Evolutionary conservation across 164 flowering plant species (phyloP), one percentile per base, ranked within the genome.

Genomic region (Tinospora cordifolia): DNA sequence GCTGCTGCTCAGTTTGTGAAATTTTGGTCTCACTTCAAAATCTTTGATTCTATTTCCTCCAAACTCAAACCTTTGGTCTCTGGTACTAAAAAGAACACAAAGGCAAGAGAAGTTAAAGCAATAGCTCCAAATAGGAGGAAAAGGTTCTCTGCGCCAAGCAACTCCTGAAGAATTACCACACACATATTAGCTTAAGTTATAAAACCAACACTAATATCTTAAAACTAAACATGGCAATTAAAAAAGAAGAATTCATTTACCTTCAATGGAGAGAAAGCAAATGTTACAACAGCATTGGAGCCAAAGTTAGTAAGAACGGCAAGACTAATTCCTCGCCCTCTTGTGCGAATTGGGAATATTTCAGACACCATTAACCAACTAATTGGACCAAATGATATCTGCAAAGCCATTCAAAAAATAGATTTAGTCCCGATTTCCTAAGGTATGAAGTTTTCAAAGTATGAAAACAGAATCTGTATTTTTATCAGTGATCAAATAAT

Each of bases 341-440:
- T 87, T 59, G 97, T 90, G 24, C 92, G 93, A 66, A 87, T 75
- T 6, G 99, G 98, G 77, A 92, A 94, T 69, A 94, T 92, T 76
- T 94, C 99, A 0, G 98, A 92, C 66, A 92, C 97, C 97, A 94
- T 92, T 24, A 92, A 84, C 99, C 97, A 94, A 74, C 99, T 89
- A 39, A 90, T 88, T 15, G 97, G 97, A 15, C 97, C 99, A 83
- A 90, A 92, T 26, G 99, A 92, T 80, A 94, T 80, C 99, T 90
- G 82, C 71, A 72, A 76, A 14, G 17, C 8, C 66, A 78, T 63
- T 75, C 65, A 24, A 65, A 72, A 7, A 68, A 73, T 8, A 27
- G 12, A 68, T 40, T 30, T 30, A 30, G 4, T 30, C 36, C 36
- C 36, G 3, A 30, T 30, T 30, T 30, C 36, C 36, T 30, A 30